Evolutionary conservation across 345 rosid genomes (phyloP).

Genomic region (Excoecaria cochinchinensis): DNA sequence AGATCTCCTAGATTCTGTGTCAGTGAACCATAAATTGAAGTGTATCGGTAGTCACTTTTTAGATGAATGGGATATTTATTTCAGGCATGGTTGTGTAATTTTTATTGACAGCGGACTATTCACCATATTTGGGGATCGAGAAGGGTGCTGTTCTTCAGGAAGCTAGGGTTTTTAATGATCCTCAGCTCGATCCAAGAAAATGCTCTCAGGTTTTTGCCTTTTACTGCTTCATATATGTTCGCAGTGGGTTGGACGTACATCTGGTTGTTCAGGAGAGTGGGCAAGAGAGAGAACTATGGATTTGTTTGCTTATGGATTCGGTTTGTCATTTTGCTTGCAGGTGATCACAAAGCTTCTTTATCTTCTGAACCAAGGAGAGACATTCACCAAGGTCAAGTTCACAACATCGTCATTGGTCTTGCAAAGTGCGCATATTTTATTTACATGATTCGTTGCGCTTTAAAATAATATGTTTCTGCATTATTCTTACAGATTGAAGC

Average conservation of each 20-base stretch:
- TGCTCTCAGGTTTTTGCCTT: slow-evolving; percentile 80
- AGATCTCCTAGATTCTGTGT: slow-evolving; percentile 14
- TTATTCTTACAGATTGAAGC: slow-evolving; percentile 65
- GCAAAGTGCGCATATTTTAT: neutral
- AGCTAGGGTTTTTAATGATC: slow-evolving; percentile 94
- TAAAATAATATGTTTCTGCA: slow-evolving; percentile 9
- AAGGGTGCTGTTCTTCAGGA: slow-evolving; percentile 99
- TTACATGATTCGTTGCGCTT: no score
- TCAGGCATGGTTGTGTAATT: slow-evolving; percentile 5
- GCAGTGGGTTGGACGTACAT: neutral
- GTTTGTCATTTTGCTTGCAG: slow-evolving; percentile 36
- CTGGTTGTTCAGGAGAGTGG: neutral
- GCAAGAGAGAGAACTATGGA: neutral
- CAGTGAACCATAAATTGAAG: neutral
- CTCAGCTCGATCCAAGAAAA: slow-evolving; percentile 95
- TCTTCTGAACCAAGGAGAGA: slow-evolving; percentile 93
- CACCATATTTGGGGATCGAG: slow-evolving; percentile 94
- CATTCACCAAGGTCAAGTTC: slow-evolving; percentile 73
- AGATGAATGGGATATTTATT: neutral
- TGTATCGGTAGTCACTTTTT: neutral
- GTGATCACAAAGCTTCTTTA: slow-evolving; percentile 95
- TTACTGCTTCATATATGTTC: slow-evolving; percentile 3
- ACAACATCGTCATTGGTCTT: neutral
- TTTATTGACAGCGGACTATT: slow-evolving; percentile 65
- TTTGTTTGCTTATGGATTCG: slow-evolving; percentile 15